Conservation (phyloP, 768 basidiomycete species). For the Termitomyces sp. region DNA sequence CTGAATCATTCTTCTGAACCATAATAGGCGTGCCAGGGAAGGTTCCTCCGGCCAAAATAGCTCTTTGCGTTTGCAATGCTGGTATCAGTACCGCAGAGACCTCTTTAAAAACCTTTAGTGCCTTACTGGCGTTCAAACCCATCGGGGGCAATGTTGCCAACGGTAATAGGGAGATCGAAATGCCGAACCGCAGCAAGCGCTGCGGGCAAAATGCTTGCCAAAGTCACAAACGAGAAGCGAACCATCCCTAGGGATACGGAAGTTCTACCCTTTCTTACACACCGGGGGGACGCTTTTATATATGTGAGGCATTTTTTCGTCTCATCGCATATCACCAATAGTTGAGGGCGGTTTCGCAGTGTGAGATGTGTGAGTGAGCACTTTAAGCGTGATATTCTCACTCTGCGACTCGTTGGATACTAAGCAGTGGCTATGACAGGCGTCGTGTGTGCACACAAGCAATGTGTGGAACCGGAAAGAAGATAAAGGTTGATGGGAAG, state of each 20-base stretch:
- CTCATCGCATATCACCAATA: conserved; percentile 13
- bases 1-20: conserved; percentile 22
- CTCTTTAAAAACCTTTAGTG: background rate
- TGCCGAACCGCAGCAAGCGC: conserved; percentile 17
- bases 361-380: conserved; percentile 10
- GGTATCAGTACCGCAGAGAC: background rate
- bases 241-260: conserved; percentile 13
- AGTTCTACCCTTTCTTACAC: background rate
- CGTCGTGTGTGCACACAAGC: conserved; percentile 2
- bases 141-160: conserved; percentile 16
- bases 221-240: conserved; percentile 13
- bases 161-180: conserved; percentile 18
- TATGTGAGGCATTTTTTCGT: conserved; percentile 17
- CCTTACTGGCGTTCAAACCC: conserved; percentile 18
- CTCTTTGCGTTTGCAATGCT: conserved; percentile 5
- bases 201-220: conserved; percentile 16
- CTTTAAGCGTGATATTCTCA: conserved; percentile 11
- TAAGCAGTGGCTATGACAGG: background rate
- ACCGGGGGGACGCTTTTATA: conserved; percentile 10
- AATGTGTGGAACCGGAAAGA: conserved; percentile 1
- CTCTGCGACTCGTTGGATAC: background rate
- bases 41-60: conserved; percentile 19
- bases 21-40: conserved; percentile 20
- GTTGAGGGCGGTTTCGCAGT: conserved; percentile 12
- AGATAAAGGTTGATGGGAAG: conserved; percentile 4